Evolutionary conservation across 495 filamentous ascomycete genomes (phyloP).

Genomic region (Hypomontagnella monticulosa): DNA sequence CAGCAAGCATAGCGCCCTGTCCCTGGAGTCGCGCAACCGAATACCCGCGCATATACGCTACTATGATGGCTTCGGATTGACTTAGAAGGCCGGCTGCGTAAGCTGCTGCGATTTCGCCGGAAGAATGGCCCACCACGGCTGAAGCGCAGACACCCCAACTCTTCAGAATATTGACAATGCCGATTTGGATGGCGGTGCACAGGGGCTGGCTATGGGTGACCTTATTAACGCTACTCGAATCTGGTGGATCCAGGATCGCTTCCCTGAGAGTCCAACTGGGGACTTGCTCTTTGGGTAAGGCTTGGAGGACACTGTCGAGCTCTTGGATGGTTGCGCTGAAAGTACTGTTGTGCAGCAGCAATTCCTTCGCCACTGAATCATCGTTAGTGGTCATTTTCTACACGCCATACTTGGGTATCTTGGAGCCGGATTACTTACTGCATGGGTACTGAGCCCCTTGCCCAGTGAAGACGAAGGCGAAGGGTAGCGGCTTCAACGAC

Average conservation of each 20-base stretch:
- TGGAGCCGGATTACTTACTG: neutral
- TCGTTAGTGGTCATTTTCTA: neutral
- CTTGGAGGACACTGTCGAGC: constrained; percentile 45
- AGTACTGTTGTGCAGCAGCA: constrained; percentile 17
- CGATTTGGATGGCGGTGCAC: constrained; percentile 63
- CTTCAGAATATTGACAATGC: constrained; percentile 59
- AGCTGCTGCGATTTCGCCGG: constrained; percentile 69
- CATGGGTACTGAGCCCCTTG: constrained; percentile 59
- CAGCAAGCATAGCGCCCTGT: constrained; percentile 52
- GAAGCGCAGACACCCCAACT: constrained; percentile 60
- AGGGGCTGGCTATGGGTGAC: constrained; percentile 53
- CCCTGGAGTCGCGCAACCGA: constrained; percentile 42
- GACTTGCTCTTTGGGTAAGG: constrained; percentile 6
- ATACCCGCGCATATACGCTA: constrained; percentile 57
- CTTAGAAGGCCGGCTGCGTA: constrained; percentile 57
- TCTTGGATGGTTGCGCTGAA: constrained; percentile 45
- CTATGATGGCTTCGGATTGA: constrained; percentile 57
- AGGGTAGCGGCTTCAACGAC: neutral
- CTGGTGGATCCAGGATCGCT: constrained; percentile 3
- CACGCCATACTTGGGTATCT: neutral
- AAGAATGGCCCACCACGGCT: constrained; percentile 69
- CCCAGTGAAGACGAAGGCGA: constrained; percentile 47
- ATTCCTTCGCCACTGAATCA: constrained; percentile 4
- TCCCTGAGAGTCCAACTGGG: constrained; percentile 34
- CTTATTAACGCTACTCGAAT: constrained; percentile 27